phyloP scores from a whole-genome alignment of 176 grass and related monocot genomes.

The Triticum turgidum region DNA sequence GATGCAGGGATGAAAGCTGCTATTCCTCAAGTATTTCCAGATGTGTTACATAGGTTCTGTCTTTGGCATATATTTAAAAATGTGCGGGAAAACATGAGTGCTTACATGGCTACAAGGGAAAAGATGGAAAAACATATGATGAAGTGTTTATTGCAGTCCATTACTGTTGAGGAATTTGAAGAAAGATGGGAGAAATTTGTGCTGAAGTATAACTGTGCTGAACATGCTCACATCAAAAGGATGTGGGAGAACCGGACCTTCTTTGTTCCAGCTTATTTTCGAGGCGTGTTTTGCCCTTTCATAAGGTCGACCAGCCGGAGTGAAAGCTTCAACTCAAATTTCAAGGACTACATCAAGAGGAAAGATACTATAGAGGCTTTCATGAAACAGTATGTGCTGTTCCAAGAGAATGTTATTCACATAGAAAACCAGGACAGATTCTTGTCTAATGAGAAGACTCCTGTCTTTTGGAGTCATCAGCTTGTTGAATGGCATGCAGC shows the following conservation, averaged over 20 bases:
- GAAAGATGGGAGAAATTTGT: background rate
- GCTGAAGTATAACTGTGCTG: background rate
- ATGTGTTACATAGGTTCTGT: background rate
- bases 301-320: background rate
- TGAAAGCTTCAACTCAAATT: background rate
- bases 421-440: background rate
- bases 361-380: background rate
- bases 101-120: background rate
- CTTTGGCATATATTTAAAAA: background rate
- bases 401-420: background rate
- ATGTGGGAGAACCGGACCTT: background rate
- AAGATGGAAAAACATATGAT: background rate
- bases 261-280: background rate
- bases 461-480: background rate
- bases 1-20: too few species aligned
- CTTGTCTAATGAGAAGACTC: background rate
- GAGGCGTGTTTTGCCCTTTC: background rate
- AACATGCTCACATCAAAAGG: background rate
- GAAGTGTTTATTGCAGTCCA: background rate
- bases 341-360: background rate
- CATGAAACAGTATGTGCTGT: background rate
- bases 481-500: background rate
- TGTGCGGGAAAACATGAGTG: background rate
- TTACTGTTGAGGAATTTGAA: background rate
- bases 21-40: too few species aligned